Base-by-base conservation (phyloP, 768 basidiomycete species). In the Boletus huronensis region DNA sequence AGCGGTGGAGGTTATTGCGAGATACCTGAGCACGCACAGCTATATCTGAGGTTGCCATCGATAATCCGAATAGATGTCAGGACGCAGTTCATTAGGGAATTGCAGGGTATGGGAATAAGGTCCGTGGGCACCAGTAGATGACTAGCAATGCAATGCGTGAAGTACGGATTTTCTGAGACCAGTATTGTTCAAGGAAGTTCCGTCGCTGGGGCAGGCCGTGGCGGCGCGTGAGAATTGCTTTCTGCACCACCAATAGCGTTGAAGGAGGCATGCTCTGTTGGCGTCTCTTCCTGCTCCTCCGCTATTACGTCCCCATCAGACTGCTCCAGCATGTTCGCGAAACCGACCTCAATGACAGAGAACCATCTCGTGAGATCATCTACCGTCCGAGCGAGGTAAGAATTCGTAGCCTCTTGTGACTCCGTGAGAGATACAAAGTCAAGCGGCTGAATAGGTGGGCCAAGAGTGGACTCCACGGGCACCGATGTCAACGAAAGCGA, bases 351-450 rank as follows among this genome's bases (percentile, higher is more conserved):
- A 1, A 95, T 80, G 0, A 84, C 77, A 5, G 79, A 78, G 53
- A 98, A 70, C 91, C 90, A 95, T 58, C 80, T 77, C 3, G 80
- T 77, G 34, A 98, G 79, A 63, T 88, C 84, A 42, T 87, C 86
- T 10, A 96, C 82, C 3, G 85, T 88, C 41, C 76, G 72, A 41
- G 83, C 84, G 45, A 98, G 78, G 65, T 92, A 88, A 1, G 74
- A 68, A 59, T 89, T 86, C 1, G 86, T 83, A 32, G 75, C 78
- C 10, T 83, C 84, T 26, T 74, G 73, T 6, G 78, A 78, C 19
- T 81, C 75, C 56, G 86, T 70, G 21, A 82, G 67, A 25, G 76
- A 70, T 6, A 70, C 70, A 56, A 93, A 87, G 66, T 95, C 84
- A n/a, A 97, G 75, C 2, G 88, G 84, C 35, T 73, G 77, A 7